Base-by-base conservation (phyloP, 2,329 filamentous ascomycete species). In the Fusarium hostae region DNA sequence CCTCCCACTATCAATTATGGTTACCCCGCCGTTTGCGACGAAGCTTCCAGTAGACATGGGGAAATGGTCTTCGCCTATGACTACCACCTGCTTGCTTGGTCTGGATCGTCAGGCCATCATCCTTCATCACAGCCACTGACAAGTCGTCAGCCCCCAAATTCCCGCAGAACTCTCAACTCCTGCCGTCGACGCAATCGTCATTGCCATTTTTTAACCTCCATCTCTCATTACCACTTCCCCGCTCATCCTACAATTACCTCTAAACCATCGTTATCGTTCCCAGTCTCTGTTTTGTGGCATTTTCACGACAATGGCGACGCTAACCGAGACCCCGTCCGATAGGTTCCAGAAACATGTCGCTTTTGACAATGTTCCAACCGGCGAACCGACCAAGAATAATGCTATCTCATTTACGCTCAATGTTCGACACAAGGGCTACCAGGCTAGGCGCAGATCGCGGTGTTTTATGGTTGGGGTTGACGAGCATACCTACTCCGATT, bases 401-500 rank as follows among this genome's bases (percentile, higher is more conserved):
- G 86, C 86, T 5, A 84, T 86, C 24, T 94, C 94, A 9, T 88
- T 97, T 73, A 97, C 94, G 1, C 85, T 97, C 65, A 94, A 94
- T 76, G 89, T 92, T 74, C 93, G 94, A 78, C 95, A 98, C 81
- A 92, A 92, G 74, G 94, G 95, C 72, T 97, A 96, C 81, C 90
- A 93, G 74, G 91, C 91, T 71, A 91, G 90, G 44, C 91, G 94
- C 67, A 88, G 93, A 66, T 96, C 93, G 59, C 90, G 95, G 58
- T 97, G 94, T 12, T 97, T 97, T 76, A 90, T 98, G 79, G 95
- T 95, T 71, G 95, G 95, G 24, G 92, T 95, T 22, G 95, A 97
- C 81, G 93, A 95, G 77, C 94, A 97, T 75, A 89, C 94, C 64
- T 97, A 97, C 81, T 97, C 94, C 10, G 93, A 97, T 70, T 96